These are phyloP conservation scores for Aegilops speltoides DNA, from an alignment of 176 grass and related monocot species.

Conservation along the genomic window DNA sequence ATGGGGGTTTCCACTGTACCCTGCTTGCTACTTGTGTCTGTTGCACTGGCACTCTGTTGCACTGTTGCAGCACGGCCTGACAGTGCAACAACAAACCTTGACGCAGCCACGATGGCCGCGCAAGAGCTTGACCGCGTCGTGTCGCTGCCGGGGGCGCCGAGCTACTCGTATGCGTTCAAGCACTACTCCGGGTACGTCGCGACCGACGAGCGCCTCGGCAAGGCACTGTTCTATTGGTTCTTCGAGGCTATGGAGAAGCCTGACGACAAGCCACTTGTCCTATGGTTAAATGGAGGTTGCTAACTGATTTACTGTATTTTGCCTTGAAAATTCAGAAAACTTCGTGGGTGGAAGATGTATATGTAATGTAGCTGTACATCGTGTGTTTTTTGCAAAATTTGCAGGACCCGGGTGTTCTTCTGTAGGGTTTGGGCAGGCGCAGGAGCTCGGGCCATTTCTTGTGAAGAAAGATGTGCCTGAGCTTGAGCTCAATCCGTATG, in stretches of 20 bases:
- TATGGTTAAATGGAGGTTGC: constrained; percentile 78
- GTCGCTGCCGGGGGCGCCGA: constrained; percentile 45
- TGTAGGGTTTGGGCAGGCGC: constrained; percentile 60
- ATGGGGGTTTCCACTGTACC: constrained; percentile 10
- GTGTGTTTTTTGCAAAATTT: neutral
- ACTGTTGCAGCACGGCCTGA: neutral
- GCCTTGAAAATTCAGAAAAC: neutral
- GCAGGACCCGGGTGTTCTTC: constrained; percentile 73
- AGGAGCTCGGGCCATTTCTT: constrained; percentile 74
- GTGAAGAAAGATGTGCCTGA: constrained; percentile 74
- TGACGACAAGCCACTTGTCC: constrained; percentile 48
- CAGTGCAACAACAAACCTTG: neutral
- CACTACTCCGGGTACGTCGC: constrained; percentile 61
- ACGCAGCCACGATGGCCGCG: constrained; percentile 8
- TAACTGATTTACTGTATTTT: neutral
- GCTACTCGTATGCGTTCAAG: constrained; percentile 8
- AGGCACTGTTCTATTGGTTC: constrained; percentile 72
- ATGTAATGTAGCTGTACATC: neutral
- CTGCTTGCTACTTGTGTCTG: constrained; percentile 11
- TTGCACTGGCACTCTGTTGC: constrained; percentile 5
- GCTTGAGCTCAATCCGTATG: constrained; percentile 54
- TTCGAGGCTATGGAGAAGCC: constrained; percentile 50
- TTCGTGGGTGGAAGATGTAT: neutral
- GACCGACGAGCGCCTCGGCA: constrained; percentile 44
- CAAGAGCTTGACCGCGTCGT: constrained; percentile 46